Conservation (phyloP, 164 flowering plant genomes). For the Buxus sempervirens region DNA sequence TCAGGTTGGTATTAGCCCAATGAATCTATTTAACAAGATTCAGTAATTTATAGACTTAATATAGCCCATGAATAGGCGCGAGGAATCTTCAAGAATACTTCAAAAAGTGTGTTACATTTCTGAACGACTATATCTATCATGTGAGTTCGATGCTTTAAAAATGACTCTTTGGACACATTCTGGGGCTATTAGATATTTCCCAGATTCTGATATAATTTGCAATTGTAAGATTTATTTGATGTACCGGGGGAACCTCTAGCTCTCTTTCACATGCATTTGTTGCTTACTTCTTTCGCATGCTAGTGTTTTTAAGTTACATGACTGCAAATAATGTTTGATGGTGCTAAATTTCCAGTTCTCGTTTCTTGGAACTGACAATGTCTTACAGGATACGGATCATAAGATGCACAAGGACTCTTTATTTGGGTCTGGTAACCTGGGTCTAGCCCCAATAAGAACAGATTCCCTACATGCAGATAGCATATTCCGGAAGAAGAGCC, state of each 20-base stretch:
- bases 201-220: background rate
- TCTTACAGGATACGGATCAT: conserved; percentile 49
- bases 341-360: background rate
- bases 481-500: conserved; percentile 41
- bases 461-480: conserved; percentile 56
- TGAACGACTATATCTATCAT: no score
- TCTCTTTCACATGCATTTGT: background rate
- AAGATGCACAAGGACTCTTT: conserved; percentile 43
- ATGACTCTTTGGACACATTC: no score
- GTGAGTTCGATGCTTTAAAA: no score
- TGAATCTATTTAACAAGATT: background rate
- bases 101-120: no score
- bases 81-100: no score
- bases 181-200: no score
- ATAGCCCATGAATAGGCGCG: no score
- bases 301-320: background rate
- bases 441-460: conserved; percentile 50
- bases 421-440: conserved; percentile 58
- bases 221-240: background rate
- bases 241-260: background rate
- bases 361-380: background rate
- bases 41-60: background rate
- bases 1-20: background rate
- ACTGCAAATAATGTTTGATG: background rate
- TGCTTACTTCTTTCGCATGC: background rate